Evolutionary conservation across 2,329 filamentous ascomycete genomes (phyloP).

Genomic region (Amylocarpus encephaloides): DNA sequence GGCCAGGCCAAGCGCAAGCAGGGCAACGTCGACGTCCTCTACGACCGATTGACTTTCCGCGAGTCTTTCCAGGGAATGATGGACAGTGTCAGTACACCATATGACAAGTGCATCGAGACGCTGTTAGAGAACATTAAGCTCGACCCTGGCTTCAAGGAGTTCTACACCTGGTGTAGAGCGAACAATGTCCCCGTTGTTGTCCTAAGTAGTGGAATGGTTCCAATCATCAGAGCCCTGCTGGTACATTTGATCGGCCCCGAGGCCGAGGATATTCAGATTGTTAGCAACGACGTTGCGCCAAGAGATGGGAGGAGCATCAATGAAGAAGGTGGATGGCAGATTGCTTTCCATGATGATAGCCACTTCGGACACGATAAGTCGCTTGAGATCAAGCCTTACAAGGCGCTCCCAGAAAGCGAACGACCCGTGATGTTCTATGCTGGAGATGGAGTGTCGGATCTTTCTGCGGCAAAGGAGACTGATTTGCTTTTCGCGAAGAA

Average conservation of each 20-base stretch:
- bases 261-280: slow-evolving; percentile 74
- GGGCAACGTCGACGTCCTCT: slow-evolving; percentile 72
- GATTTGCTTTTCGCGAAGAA: slow-evolving; percentile 92
- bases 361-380: slow-evolving; percentile 94
- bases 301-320: slow-evolving; percentile 67
- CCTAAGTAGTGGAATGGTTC: slow-evolving; percentile 86
- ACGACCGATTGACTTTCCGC: slow-evolving; percentile 65
- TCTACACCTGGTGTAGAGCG: slow-evolving; percentile 73
- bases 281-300: slow-evolving; percentile 73
- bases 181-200: slow-evolving; percentile 91
- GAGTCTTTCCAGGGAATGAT: slow-evolving; percentile 90
- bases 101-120: slow-evolving; percentile 71
- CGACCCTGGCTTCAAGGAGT: slow-evolving; percentile 81
- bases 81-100: slow-evolving; percentile 75
- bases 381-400: slow-evolving; percentile 82
- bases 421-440: slow-evolving; percentile 89
- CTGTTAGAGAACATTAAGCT: slow-evolving; percentile 79
- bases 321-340: slow-evolving; percentile 77
- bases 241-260: slow-evolving; percentile 71
- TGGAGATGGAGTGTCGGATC: slow-evolving; percentile 87
- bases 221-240: slow-evolving; percentile 80
- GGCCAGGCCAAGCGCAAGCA: slow-evolving; percentile 63
- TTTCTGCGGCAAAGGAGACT: slow-evolving; percentile 87
- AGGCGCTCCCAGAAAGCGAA: slow-evolving; percentile 57
- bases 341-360: slow-evolving; percentile 79